Evolutionary conservation across 2,329 filamentous ascomycete species (phyloP), one percentile per base, ranked within the genome.

Genomic region (Fusarium dlaminii): DNA sequence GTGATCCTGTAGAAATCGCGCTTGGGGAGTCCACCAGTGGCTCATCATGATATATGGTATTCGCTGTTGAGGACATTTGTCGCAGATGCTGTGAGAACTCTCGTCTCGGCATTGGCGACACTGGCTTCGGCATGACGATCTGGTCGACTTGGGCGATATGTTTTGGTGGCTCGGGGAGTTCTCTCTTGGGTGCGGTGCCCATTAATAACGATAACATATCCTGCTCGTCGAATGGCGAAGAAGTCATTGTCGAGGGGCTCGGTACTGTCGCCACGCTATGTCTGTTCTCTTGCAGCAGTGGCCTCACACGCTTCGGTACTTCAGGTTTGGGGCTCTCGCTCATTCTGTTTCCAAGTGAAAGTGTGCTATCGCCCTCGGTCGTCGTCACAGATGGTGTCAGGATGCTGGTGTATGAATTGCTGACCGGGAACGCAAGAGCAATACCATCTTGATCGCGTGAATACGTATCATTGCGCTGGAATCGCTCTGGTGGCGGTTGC

Each of bases 181-280:
- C 71, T 36, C 81, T 75, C 14, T 75, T 61, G 4, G 76, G 59
- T 5, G 75, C 63, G 37, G 65, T 76, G 0, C 77, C 73, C 42
- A 82, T 64, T 12, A 83, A 68, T 24, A 83, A 70, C 5, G 78
- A 76, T 29, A 83, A 37, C 56, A 83, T 78, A 10, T 83, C 81
- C 8, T 78, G 71, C 56, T 83, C 82, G 49, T 79, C 79, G 45
- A 79, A 82, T 3, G 81, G 79, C 37, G 80, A 80, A 0, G 81
- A 81, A 12, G 78, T 76, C 36, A 77, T 55, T 4, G 73, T 78
- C 37, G 75, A 66, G 11, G 74, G 75, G 17, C 75, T 79, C 14
- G 52, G 58, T 11, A 45, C 22, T 8, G 68, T 64, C 32, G 48
- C 55, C 27, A 62, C n/a, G 43, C 69, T 74, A n/a, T 68, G 62